Evolutionary conservation across 805 yeast genomes (phyloP).

Genomic region (Spathaspora hagerdaliae): DNA sequence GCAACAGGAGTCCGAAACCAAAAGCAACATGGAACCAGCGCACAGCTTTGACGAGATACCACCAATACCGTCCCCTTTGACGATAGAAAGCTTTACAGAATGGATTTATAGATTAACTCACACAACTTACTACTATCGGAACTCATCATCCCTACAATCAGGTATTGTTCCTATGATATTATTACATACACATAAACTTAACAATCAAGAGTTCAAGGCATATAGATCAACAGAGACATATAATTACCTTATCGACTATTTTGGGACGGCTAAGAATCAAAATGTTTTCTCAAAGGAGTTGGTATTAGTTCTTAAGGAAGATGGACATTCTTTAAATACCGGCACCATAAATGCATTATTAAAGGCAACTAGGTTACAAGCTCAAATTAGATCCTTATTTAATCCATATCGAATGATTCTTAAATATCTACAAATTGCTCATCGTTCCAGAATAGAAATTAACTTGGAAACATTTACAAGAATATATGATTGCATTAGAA

Average conservation of each 20-base stretch:
- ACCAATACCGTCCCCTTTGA: slow-evolving; percentile 24
- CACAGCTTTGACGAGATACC: slow-evolving; percentile 28
- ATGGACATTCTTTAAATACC: slow-evolving; percentile 36
- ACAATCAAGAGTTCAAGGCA: slow-evolving; percentile 24
- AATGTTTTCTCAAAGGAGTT: slow-evolving; percentile 36
- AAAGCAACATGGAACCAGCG: slow-evolving; percentile 9
- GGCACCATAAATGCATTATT: slow-evolving; percentile 37
- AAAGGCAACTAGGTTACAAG: slow-evolving; percentile 27
- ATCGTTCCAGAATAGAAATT: slow-evolving; percentile 19
- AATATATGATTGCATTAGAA: slow-evolving; percentile 34
- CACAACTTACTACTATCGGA: slow-evolving; percentile 24
- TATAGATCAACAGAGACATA: slow-evolving; percentile 32
- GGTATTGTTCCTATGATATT: slow-evolving; percentile 37
- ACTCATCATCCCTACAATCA: slow-evolving; percentile 27
- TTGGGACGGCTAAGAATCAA: slow-evolving; percentile 38
- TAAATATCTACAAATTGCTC: slow-evolving; percentile 27
- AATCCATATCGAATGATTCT: slow-evolving; percentile 29
- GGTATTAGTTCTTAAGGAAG: slow-evolving; percentile 37
- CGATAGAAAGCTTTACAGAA: slow-evolving; percentile 24
- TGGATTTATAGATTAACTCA: slow-evolving; percentile 37
- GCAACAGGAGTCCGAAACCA: slow-evolving; percentile 16
- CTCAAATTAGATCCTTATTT: slow-evolving; percentile 26
- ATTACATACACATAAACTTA: slow-evolving; percentile 33
- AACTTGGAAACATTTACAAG: slow-evolving; percentile 34
- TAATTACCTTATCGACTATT: slow-evolving; percentile 36